Percentiles rank a stretch among this genome's conserved stretches.
Evolutionary conservation across 2,329 filamentous ascomycete species (phyloP).

Genomic region (Polychaeton citri): DNA sequence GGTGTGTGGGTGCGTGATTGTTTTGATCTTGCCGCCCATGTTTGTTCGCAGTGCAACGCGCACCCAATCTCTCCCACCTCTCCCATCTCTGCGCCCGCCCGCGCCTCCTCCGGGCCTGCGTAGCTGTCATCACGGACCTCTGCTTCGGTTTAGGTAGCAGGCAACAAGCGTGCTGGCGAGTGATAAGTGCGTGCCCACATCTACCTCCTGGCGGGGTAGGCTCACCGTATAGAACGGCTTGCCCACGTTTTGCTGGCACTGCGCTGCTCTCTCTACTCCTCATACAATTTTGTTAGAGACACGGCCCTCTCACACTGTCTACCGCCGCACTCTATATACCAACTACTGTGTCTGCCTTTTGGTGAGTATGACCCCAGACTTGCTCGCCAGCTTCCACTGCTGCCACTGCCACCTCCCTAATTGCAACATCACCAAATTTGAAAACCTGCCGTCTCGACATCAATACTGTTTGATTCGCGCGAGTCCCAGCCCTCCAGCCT

Average conservation of each 20-base stretch:
- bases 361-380: not conserved
- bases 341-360: not conserved
- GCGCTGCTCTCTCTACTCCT: not conserved
- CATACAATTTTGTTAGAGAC: not conserved
- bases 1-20: too few relatives aligned
- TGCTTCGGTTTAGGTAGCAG: too few relatives aligned
- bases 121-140: too few relatives aligned
- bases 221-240: slow-evolving; percentile 1
- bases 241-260: not conserved
- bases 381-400: not conserved
- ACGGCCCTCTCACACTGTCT: not conserved
- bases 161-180: not conserved
- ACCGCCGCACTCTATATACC: not conserved
- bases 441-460: too few relatives aligned
- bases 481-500: too few relatives aligned
- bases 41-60: too few relatives aligned
- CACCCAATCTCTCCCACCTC: too few relatives aligned
- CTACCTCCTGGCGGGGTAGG: not conserved
- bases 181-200: not conserved
- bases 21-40: too few relatives aligned
- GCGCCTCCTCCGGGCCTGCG: too few relatives aligned
- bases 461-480: too few relatives aligned
- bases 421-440: not conserved
- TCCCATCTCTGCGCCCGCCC: too few relatives aligned
- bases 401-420: not conserved